phyloP scores from a whole-genome alignment of 2,329 filamentous ascomycete genomes.

The Chalaropsis ovoidea region DNA sequence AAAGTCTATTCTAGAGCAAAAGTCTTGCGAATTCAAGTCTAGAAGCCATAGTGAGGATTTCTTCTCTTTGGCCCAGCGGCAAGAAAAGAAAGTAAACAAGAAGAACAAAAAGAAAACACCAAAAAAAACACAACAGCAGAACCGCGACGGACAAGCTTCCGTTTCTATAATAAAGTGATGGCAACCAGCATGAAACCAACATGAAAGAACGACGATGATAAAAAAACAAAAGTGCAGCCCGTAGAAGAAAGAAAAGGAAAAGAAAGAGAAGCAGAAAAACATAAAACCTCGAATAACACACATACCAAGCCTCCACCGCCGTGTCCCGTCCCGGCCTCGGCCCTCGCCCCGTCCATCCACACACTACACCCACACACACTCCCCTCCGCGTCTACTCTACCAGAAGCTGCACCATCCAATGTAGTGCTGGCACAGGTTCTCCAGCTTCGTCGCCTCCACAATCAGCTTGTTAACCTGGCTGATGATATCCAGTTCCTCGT shows the following conservation, averaged over 20 bases:
- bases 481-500: slow-evolving; percentile 73
- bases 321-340: not conserved
- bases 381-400: slow-evolving; percentile 38
- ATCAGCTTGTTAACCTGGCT: slow-evolving; percentile 91
- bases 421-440: slow-evolving; percentile 97
- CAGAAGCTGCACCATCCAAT: slow-evolving; percentile 99
- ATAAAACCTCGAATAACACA: not conserved
- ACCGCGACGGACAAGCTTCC: slow-evolving; percentile 11
- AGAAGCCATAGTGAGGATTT: not conserved
- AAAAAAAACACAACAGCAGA: not conserved
- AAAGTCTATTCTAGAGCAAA: not conserved
- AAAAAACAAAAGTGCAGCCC: slow-evolving; percentile 10
- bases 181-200: slow-evolving; percentile 2
- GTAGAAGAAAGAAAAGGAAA: slow-evolving; percentile 10
- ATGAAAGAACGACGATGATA: not conserved
- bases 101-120: not conserved
- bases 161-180: slow-evolving; percentile 15
- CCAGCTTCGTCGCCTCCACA: slow-evolving; percentile 87
- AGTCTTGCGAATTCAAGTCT: not conserved
- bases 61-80: not conserved
- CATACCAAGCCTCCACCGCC: not conserved
- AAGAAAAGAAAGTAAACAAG: not conserved
- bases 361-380: not conserved
- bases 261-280: slow-evolving; percentile 4
- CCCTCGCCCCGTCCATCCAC: not conserved